Conservation (phyloP, 2,329 filamentous ascomycete species). For the Cryoendolithus antarcticus region DNA sequence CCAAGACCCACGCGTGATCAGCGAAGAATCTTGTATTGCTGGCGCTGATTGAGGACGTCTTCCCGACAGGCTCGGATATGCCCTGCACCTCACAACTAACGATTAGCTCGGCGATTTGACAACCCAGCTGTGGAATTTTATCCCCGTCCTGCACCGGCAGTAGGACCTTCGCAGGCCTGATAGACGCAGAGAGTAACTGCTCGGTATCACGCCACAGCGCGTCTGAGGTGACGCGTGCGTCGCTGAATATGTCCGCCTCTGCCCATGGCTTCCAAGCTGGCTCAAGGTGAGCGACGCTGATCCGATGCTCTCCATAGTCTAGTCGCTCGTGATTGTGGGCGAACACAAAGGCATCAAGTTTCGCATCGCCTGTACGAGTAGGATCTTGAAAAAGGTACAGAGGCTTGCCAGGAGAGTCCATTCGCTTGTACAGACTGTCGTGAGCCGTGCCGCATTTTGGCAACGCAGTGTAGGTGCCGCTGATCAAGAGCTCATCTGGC, state of each 20-base stretch:
- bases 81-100: too few species aligned
- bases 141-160: too few species aligned
- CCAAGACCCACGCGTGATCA: constrained; percentile 12
- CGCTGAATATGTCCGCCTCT: too few species aligned
- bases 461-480: constrained; percentile 40
- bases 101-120: too few species aligned
- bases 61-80: too few species aligned
- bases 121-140: too few species aligned
- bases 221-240: too few species aligned
- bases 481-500: constrained; percentile 22
- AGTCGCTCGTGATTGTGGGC: constrained; percentile 35
- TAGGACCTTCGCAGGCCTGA: too few species aligned
- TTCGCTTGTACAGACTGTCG: constrained; percentile 40
- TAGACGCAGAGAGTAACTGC: too few species aligned
- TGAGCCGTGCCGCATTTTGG: constrained; percentile 46
- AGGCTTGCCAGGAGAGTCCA: constrained; percentile 8
- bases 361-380: constrained; percentile 32
- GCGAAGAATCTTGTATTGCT: constrained; percentile 5
- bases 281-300: constrained; percentile 34
- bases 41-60: too few species aligned
- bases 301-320: constrained; percentile 34
- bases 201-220: too few species aligned
- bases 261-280: constrained; percentile 31
- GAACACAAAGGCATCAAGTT: constrained; percentile 44
- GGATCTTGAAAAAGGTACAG: constrained; percentile 50